Evolutionary conservation across 768 basidiomycete species (phyloP).

Genomic region (Leccinum truebloodii): DNA sequence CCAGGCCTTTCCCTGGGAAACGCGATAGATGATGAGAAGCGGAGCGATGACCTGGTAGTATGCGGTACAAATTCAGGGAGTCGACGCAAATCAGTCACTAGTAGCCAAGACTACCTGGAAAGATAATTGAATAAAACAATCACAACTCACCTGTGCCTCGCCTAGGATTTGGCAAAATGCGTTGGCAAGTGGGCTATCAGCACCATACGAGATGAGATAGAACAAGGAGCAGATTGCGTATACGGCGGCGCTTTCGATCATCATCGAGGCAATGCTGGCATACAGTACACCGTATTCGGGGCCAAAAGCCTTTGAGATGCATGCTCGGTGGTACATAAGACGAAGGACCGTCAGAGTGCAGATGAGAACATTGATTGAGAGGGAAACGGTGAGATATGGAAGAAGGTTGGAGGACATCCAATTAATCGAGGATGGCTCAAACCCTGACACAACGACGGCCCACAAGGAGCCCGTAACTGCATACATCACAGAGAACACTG

Average conservation of each 20-base stretch:
- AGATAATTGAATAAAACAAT: too few species aligned
- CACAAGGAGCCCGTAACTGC: conserved; percentile 32
- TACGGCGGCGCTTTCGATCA: conserved; percentile 36
- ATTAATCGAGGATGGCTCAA: conserved; percentile 14
- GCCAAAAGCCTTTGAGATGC: conserved; percentile 28
- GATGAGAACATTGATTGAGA: conserved; percentile 34
- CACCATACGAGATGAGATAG: conserved; percentile 32
- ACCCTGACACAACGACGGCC: conserved; percentile 29
- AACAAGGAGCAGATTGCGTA: conserved; percentile 34
- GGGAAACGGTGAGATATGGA: conserved; percentile 34
- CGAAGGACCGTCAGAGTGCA: conserved; percentile 34
- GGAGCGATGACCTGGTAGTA: conserved; percentile 44
- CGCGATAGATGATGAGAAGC: conserved; percentile 49
- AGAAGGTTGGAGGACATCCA: conserved; percentile 36
- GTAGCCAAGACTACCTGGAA: too few species aligned
- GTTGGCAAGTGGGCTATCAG: conserved; percentile 24
- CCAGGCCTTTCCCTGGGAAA: conserved; percentile 49
- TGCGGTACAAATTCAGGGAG: background rate
- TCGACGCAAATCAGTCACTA: too few species aligned
- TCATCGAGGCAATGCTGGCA: conserved; percentile 32
- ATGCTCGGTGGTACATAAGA: conserved; percentile 30
- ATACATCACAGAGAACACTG: background rate
- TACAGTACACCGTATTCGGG: conserved; percentile 29
- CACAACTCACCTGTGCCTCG: conserved; percentile 26
- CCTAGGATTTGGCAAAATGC: conserved; percentile 33